Conservation (phyloP, 1,284 basidiomycete species). For the Rhodotorula sp. region DNA sequence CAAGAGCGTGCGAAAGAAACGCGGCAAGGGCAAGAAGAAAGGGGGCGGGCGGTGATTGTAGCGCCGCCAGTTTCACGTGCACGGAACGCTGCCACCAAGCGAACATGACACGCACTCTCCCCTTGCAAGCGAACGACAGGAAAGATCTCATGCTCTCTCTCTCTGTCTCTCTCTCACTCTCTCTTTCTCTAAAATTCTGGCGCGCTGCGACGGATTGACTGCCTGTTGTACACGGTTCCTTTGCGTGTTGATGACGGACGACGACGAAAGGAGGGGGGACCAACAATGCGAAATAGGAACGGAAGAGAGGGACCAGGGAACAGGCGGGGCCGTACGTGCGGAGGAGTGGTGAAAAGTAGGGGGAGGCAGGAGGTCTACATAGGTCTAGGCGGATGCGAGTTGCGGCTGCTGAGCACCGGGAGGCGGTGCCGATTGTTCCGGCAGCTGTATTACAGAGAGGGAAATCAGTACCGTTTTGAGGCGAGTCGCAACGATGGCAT, state of each 20-base stretch:
- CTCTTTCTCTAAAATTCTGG: not conserved
- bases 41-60: not conserved
- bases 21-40: conserved; percentile 26
- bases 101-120: not conserved
- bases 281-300: not conserved
- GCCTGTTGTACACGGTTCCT: not conserved
- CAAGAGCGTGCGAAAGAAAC: conserved; percentile 35
- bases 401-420: conserved; percentile 18
- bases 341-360: not conserved
- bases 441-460: conserved; percentile 1
- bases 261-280: not conserved
- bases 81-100: not conserved
- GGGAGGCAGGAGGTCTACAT: not conserved
- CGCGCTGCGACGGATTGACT: not conserved
- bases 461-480: not conserved
- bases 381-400: conserved; percentile 21
- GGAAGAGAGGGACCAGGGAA: not conserved
- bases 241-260: not conserved
- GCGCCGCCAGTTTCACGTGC: no score
- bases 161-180: not conserved
- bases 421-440: conserved; percentile 24
- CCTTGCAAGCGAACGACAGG: not conserved
- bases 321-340: no score
- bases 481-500: not conserved
- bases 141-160: not conserved